Evolutionary conservation across 108 stramenopile species (phyloP).

Genomic region (Pseudonitzschia delicatissima): DNA sequence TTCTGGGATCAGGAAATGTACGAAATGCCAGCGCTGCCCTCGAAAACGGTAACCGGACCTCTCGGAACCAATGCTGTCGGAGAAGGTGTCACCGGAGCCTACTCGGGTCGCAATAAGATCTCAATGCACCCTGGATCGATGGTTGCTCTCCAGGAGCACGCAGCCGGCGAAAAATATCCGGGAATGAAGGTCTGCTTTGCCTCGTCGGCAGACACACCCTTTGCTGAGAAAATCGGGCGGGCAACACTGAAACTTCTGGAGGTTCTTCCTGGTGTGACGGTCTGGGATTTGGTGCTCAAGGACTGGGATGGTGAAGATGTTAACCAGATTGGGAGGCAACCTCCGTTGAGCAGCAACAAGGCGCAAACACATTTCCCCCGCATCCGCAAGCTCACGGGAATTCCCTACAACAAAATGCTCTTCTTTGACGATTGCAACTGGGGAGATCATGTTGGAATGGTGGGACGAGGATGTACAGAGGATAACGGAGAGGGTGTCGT

Average conservation of each 20-base stretch:
- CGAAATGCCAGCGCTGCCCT: constrained; percentile 56
- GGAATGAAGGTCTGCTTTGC: constrained; percentile 81
- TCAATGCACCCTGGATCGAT: constrained; percentile 70
- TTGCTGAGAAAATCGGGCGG: constrained; percentile 72
- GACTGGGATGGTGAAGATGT: constrained; percentile 80
- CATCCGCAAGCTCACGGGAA: constrained; percentile 69
- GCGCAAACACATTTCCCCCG: constrained; percentile 84
- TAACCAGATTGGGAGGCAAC: constrained; percentile 44
- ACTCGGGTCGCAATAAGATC: constrained; percentile 63
- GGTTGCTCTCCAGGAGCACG: constrained; percentile 69
- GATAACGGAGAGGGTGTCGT: constrained; percentile 48
- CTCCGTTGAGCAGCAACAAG: constrained; percentile 52
- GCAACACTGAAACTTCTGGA: constrained; percentile 75
- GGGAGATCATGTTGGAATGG: constrained; percentile 88
- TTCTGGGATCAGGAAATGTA: constrained; percentile 94
- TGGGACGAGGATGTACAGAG: constrained; percentile 58
- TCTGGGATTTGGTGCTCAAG: constrained; percentile 75
- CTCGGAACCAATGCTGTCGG: constrained; percentile 40
- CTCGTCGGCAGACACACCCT: constrained; percentile 77
- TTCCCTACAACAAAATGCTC: constrained; percentile 88
- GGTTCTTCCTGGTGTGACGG: constrained; percentile 74
- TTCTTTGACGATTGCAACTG: constrained; percentile 96
- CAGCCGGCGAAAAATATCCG: constrained; percentile 48
- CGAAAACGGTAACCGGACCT: constrained; percentile 55
- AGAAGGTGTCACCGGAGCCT: constrained; percentile 76